A percentile compares a stretch with the other conserved stretches of the same genome.
Evolutionary conservation across 768 basidiomycete genomes (phyloP).

Genomic region (Lepiota venenata): DNA sequence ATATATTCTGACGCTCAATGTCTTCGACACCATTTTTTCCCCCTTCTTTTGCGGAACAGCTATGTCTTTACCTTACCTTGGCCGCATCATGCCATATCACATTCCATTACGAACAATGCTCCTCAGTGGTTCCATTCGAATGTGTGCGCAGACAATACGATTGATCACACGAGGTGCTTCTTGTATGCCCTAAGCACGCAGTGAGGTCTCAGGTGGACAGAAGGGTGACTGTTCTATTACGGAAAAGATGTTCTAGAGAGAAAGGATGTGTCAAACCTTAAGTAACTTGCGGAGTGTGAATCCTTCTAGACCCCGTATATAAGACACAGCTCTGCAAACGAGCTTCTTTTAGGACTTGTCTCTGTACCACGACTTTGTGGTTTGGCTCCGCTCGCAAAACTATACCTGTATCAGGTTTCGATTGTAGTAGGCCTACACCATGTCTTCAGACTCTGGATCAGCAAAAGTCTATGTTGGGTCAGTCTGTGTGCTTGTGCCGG

Average conservation of each 20-base stretch:
- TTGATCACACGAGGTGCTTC: constrained; percentile 9
- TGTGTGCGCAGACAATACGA: background rate
- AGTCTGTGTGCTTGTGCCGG: constrained; percentile 63
- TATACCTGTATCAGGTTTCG: constrained; percentile 46
- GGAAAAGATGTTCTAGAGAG: constrained; percentile 6
- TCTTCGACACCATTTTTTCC: constrained; percentile 7
- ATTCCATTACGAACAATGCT: constrained; percentile 3
- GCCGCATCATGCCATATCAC: background rate
- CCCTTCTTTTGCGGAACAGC: background rate
- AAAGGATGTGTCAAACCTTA: constrained; percentile 15
- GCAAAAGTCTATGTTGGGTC: constrained; percentile 93
- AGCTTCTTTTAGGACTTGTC: constrained; percentile 6
- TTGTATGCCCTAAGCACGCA: constrained; percentile 2
- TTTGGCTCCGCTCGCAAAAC: constrained; percentile 31
- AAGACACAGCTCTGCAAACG: background rate
- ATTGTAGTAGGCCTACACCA: constrained; percentile 56
- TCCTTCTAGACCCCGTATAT: constrained; percentile 2
- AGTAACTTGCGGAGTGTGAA: constrained; percentile 18
- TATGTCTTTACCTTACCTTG: background rate
- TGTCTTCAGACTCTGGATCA: constrained; percentile 39
- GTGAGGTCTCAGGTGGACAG: constrained; percentile 9
- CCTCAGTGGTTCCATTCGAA: background rate
- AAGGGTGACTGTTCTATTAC: constrained; percentile 6
- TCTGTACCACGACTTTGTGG: constrained; percentile 9
- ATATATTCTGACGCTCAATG: constrained; percentile 4